Conservation (phyloP, 2,329 filamentous ascomycete genomes). For the Aspergillus sp. region DNA sequence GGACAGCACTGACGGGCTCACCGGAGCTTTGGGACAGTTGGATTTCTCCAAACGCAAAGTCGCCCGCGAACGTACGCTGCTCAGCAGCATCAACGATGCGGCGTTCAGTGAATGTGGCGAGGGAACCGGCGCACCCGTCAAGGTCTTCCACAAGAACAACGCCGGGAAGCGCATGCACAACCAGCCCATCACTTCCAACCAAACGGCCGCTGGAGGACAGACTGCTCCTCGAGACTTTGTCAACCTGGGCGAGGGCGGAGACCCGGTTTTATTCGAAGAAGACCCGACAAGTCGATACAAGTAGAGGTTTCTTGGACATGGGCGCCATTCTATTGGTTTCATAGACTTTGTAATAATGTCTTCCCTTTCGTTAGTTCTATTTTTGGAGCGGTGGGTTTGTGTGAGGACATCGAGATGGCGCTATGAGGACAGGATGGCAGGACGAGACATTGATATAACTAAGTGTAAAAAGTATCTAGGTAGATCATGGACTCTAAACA, state of each 20-base stretch:
- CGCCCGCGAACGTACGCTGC: slow-evolving; percentile 76
- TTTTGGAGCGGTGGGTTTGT: background rate
- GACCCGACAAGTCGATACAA: slow-evolving; percentile 48
- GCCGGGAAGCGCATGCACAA: slow-evolving; percentile 46
- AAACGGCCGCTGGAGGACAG: slow-evolving; percentile 47
- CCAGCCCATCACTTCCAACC: slow-evolving; percentile 24
- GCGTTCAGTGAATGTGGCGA: slow-evolving; percentile 58
- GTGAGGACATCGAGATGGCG: background rate
- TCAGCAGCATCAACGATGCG: slow-evolving; percentile 78
- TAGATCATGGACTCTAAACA: too few species aligned
- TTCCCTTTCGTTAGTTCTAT: background rate
- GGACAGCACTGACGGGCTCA: slow-evolving; percentile 89
- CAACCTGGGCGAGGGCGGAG: slow-evolving; percentile 80
- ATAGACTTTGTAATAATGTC: too few species aligned
- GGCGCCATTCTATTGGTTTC: background rate
- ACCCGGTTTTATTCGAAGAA: slow-evolving; percentile 71
- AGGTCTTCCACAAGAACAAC: slow-evolving; percentile 72
- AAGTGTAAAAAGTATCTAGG: too few species aligned
- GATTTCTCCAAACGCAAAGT: slow-evolving; percentile 82
- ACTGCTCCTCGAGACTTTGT: slow-evolving; percentile 74
- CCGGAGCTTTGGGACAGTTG: slow-evolving; percentile 76
- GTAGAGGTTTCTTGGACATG: slow-evolving; percentile 4
- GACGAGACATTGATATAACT: too few species aligned
- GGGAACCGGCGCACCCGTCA: slow-evolving; percentile 59
- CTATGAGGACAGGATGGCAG: too few species aligned